These are phyloP conservation scores for Capillidium rhysosporum DNA, from an alignment of 371 early-diverging fungal species.

Conservation along the genomic window DNA sequence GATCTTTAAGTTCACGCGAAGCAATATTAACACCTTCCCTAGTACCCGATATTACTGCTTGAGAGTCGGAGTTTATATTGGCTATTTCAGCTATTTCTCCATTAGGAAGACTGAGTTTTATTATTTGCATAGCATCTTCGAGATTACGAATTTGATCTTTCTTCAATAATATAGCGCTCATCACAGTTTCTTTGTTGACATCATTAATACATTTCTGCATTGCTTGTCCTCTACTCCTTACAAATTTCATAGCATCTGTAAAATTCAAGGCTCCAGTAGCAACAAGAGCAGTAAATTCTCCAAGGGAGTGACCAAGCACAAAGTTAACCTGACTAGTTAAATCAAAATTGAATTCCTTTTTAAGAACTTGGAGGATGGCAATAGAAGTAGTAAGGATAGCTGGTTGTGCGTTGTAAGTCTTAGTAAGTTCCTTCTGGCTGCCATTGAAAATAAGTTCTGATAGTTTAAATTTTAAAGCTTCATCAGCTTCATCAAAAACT, in stretches of 20 bases:
- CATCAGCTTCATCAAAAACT: slow-evolving; percentile 79
- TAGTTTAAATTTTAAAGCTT: slow-evolving; percentile 44
- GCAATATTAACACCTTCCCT: slow-evolving; percentile 74
- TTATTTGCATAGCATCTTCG: slow-evolving; percentile 38
- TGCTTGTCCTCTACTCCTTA: slow-evolving; percentile 61
- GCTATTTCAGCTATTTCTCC: slow-evolving; percentile 64
- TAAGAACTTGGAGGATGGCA: slow-evolving; percentile 63
- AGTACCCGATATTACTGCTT: slow-evolving; percentile 85
- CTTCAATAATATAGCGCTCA: slow-evolving; percentile 73
- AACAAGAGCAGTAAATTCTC: slow-evolving; percentile 82
- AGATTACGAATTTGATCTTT: slow-evolving; percentile 48
- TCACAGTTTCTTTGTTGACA: slow-evolving; percentile 44
- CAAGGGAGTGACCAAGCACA: slow-evolving; percentile 81
- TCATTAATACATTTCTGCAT: slow-evolving; percentile 65
- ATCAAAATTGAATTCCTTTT: slow-evolving; percentile 52
- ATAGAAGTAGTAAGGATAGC: slow-evolving; percentile 83
- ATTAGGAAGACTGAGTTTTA: slow-evolving; percentile 30
- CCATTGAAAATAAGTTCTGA: slow-evolving; percentile 71
- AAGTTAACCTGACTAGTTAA: slow-evolving; percentile 41
- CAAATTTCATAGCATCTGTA: slow-evolving; percentile 62
- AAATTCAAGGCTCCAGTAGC: slow-evolving; percentile 57
- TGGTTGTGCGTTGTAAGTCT: slow-evolving; percentile 86
- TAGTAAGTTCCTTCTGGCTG: slow-evolving; percentile 28
- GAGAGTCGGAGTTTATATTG: slow-evolving; percentile 69
- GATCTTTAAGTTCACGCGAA: slow-evolving; percentile 53